Conservation (phyloP, 148 eudicot species). For the Cornus suecica region DNA sequence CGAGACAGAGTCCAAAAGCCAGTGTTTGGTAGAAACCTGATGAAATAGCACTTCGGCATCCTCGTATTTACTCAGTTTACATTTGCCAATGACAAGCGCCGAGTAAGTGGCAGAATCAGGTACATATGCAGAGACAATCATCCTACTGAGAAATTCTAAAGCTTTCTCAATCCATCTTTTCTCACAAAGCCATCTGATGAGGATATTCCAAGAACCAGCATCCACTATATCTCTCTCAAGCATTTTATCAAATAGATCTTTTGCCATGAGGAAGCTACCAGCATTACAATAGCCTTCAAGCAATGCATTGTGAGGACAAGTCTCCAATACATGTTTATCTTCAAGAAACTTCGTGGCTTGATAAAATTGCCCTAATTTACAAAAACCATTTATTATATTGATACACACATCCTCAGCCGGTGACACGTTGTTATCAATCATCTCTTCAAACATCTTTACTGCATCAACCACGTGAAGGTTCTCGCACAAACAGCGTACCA, state of each 20-base stretch:
- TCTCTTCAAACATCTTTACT: conserved; percentile 42
- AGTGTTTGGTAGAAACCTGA: conserved; percentile 29
- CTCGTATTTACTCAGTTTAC: conserved; percentile 33
- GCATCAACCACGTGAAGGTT: conserved; percentile 42
- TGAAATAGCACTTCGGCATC: conserved; percentile 46
- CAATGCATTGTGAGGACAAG: conserved; percentile 48
- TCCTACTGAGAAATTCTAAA: conserved; percentile 46
- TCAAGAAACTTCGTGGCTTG: conserved; percentile 48
- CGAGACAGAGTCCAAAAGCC: conserved; percentile 38
- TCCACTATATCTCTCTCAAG: conserved; percentile 33
- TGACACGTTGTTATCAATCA: conserved; percentile 32
- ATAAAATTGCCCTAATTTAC: conserved; percentile 32
- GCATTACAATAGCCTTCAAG: conserved; percentile 46
- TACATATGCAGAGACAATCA: conserved; percentile 44
- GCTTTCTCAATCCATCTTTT: conserved; percentile 26
- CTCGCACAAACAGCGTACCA: conserved; percentile 39
- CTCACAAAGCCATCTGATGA: conserved; percentile 51
- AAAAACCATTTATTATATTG: conserved; percentile 38
- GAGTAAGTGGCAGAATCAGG: conserved; percentile 63
- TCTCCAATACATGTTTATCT: conserved; percentile 28
- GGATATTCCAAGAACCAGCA: conserved; percentile 51
- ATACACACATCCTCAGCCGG: conserved; percentile 34
- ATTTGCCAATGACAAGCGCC: conserved; percentile 53
- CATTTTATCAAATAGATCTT: conserved; percentile 42
- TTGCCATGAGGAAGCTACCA: conserved; percentile 28